phyloP scores from a whole-genome alignment of 2,329 filamentous ascomycete species.

The Fusarium avenaceum region DNA sequence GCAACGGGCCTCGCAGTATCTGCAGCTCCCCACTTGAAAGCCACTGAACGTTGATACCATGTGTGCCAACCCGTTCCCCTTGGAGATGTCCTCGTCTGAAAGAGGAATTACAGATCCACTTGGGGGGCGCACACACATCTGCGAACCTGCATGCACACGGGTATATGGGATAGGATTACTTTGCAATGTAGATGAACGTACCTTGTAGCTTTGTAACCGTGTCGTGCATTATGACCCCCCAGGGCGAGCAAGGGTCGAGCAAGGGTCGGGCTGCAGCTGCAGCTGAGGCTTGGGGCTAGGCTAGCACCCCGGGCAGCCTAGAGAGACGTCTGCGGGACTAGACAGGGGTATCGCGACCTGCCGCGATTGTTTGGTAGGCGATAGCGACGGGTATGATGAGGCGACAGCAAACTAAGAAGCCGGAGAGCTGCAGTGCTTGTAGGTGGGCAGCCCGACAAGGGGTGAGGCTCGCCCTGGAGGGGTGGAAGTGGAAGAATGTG shows the following conservation, averaged over 20 bases:
- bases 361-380: conserved; percentile 12
- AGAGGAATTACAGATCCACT: not conserved
- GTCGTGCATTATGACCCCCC: not conserved
- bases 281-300: conserved; percentile 15
- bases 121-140: conserved; percentile 1
- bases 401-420: conserved; percentile 2
- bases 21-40: conserved; percentile 4
- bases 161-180: conserved; percentile 1
- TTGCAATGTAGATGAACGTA: not conserved
- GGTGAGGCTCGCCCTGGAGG: not conserved
- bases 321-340: conserved; percentile 27
- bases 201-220: not conserved
- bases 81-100: conserved; percentile 2
- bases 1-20: not conserved
- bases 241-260: not conserved
- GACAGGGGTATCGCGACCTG: conserved; percentile 1
- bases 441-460: not conserved
- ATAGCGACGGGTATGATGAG: not conserved
- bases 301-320: not conserved
- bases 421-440: conserved; percentile 5
- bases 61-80: conserved; percentile 2
- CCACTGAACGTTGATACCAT: not conserved
- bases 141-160: conserved; percentile 23
- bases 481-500: too few relatives aligned
- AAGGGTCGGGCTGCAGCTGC: conserved; percentile 5